Percentiles rank a stretch among this genome's conserved stretches.
These are phyloP conservation scores for Neurospora sp. DNA, from an alignment of 495 filamentous ascomycete genomes.

Conservation along the genomic window DNA sequence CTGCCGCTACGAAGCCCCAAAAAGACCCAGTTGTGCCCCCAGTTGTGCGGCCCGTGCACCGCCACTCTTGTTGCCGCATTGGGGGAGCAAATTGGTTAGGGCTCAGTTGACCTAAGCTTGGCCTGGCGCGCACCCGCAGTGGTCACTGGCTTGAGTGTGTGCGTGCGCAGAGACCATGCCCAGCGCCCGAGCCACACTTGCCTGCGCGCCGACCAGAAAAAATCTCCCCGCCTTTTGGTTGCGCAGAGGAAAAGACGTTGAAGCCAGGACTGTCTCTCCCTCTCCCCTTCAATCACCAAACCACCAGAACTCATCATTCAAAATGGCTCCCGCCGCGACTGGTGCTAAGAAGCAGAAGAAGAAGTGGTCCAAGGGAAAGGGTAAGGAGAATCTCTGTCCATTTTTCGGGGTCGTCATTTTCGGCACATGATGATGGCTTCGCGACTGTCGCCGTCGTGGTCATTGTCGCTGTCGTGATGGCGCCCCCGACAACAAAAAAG, in stretches of 20 bases:
- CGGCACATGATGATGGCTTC: conserved; percentile 38
- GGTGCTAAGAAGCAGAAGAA: conserved; percentile 99
- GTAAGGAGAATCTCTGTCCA: conserved; percentile 13
- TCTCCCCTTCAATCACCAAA: conserved; percentile 24
- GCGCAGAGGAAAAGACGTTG: conserved; percentile 22
- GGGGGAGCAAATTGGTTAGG: conserved; percentile 15
- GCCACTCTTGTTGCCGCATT: conserved; percentile 2
- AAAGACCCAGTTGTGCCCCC: conserved; percentile 6
- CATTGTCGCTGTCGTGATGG: not conserved
- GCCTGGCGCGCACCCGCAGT: not conserved
- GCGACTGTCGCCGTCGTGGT: conserved; percentile 12
- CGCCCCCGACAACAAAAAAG: not conserved
- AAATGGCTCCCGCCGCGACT: conserved; percentile 67
- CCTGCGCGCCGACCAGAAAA: conserved; percentile 15
- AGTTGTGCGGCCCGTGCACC: not conserved
- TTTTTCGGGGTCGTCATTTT: conserved; percentile 2
- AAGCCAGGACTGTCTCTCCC: conserved; percentile 4
- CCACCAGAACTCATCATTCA: conserved; percentile 32
- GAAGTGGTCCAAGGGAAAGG: conserved; percentile 99
- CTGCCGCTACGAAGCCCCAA: conserved; percentile 17
- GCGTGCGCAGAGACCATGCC: not conserved
- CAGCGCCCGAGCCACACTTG: conserved; percentile 6
- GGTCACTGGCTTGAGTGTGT: not conserved
- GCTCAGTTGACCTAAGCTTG: conserved; percentile 30
- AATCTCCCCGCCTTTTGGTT: conserved; percentile 31